Evolutionary conservation across 306 rosid species (phyloP).

Genomic region (Oxytropis ochrocephala): DNA sequence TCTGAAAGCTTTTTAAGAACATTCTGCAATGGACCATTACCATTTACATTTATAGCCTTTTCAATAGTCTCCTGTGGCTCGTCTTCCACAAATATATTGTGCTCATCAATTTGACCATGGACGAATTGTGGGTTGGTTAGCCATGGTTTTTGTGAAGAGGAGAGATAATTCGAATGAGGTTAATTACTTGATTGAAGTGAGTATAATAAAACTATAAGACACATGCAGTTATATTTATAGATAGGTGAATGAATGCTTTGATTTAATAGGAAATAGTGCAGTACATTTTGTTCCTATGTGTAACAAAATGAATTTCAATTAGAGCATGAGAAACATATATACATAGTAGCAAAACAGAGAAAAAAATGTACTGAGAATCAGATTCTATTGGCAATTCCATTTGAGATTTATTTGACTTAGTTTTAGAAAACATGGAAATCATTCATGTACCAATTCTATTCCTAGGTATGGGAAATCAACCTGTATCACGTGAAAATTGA

Average conservation of each 20-base stretch:
- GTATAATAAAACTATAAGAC: slow-evolving; percentile 2
- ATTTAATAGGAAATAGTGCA: background rate
- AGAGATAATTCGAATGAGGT: background rate
- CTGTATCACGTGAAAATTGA: too few relatives aligned
- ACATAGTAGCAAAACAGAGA: background rate
- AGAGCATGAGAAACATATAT: slow-evolving; percentile 12
- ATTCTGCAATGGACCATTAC: background rate
- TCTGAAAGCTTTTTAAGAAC: background rate
- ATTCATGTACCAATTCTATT: background rate
- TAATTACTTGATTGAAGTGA: background rate
- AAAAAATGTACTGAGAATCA: slow-evolving; percentile 15
- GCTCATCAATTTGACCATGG: slow-evolving; percentile 42
- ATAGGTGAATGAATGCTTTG: background rate
- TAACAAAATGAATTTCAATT: background rate
- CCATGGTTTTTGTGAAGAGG: background rate
- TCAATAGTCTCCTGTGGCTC: slow-evolving; percentile 42
- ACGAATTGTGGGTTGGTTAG: too few relatives aligned
- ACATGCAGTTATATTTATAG: slow-evolving; percentile 41
- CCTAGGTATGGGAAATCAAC: background rate
- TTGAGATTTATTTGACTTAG: background rate
- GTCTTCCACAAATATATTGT: slow-evolving; percentile 34
- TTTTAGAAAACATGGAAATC: too few relatives aligned
- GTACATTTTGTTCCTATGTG: background rate
- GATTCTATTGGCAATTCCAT: slow-evolving; percentile 38
- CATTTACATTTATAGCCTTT: slow-evolving; percentile 17